Percentiles rank a stretch among this genome's conserved stretches.
Conservation (phyloP, 257 asterid genomes). For the Petunia axillaris region DNA sequence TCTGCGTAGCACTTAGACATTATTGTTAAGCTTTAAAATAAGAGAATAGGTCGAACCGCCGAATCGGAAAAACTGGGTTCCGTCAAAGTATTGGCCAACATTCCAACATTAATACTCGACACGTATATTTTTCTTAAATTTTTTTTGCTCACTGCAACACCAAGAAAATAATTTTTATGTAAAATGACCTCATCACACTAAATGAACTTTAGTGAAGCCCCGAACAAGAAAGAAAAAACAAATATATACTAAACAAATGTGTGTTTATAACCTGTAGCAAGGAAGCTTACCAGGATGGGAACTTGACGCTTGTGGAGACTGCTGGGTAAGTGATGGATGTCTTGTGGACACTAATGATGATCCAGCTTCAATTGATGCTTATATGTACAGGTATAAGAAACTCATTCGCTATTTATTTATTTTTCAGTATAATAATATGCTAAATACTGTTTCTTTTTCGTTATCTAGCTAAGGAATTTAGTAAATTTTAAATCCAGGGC, state of each 20-base stretch:
- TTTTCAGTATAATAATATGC: background rate
- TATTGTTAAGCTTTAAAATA: too few species aligned
- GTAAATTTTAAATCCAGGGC: slow-evolving; percentile 53
- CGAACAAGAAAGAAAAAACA: background rate
- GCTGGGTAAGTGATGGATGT: slow-evolving; percentile 97
- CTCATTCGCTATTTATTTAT: background rate
- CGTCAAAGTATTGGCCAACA: too few species aligned
- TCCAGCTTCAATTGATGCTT: slow-evolving; percentile 83
- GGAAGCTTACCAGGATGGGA: slow-evolving; percentile 81
- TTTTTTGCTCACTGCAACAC: too few species aligned
- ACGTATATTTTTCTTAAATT: too few species aligned
- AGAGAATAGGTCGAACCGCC: too few species aligned
- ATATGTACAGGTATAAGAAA: slow-evolving; percentile 76
- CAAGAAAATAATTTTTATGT: too few species aligned
- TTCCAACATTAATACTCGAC: too few species aligned
- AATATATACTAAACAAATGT: background rate
- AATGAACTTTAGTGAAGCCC: too few species aligned
- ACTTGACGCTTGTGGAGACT: slow-evolving; percentile 84
- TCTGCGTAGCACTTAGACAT: too few species aligned
- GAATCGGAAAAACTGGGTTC: too few species aligned
- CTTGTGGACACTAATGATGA: slow-evolving; percentile 79
- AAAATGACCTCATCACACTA: too few species aligned
- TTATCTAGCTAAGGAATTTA: background rate
- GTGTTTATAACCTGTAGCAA: slow-evolving; percentile 40
- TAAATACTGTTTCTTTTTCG: background rate